Conservation (phyloP, 352 stramenopile species). For the Phytophthora nicotianae region DNA sequence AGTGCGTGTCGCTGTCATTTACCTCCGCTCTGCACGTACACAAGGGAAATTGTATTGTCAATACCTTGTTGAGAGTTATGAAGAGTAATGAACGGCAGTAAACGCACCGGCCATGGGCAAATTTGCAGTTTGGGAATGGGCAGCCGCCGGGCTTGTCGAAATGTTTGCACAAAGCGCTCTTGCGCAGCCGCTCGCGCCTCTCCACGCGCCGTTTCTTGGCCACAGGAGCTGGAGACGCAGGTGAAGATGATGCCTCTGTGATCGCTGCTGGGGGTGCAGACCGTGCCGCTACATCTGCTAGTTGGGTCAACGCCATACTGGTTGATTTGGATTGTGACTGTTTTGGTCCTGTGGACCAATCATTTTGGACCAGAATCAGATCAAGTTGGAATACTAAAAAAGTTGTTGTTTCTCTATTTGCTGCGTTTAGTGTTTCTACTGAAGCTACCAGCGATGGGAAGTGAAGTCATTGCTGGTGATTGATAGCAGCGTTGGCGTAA, state of each 20-base stretch:
- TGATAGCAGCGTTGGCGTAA: slow-evolving; percentile 1
- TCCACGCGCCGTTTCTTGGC: slow-evolving; percentile 72
- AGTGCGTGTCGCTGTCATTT: slow-evolving; percentile 55
- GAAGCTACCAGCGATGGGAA: slow-evolving; percentile 1
- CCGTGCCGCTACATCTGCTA: slow-evolving; percentile 4
- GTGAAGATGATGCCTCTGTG: not conserved
- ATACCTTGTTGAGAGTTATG: not conserved
- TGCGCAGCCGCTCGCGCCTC: slow-evolving; percentile 68
- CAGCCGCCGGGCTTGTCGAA: slow-evolving; percentile 86
- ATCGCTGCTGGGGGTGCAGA: slow-evolving; percentile 9
- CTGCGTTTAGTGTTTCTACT: slow-evolving; percentile 10
- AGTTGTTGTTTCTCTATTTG: slow-evolving; percentile 11
- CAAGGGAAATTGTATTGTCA: slow-evolving; percentile 5
- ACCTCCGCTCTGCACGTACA: slow-evolving; percentile 46
- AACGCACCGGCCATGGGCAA: slow-evolving; percentile 69
- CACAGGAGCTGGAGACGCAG: slow-evolving; percentile 20
- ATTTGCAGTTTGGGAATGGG: slow-evolving; percentile 86
- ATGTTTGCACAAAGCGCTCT: slow-evolving; percentile 85
- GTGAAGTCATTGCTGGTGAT: slow-evolving; percentile 6
- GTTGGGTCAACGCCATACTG: slow-evolving; percentile 15
- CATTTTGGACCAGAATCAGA: slow-evolving; percentile 17
- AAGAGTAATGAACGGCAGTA: not conserved
- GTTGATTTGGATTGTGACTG: slow-evolving; percentile 3
- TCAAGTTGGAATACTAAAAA: slow-evolving; percentile 8
- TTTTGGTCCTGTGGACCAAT: slow-evolving; percentile 25